phyloP scores from a whole-genome alignment of 768 basidiomycete species.

The Xerocomellus intermedius region DNA sequence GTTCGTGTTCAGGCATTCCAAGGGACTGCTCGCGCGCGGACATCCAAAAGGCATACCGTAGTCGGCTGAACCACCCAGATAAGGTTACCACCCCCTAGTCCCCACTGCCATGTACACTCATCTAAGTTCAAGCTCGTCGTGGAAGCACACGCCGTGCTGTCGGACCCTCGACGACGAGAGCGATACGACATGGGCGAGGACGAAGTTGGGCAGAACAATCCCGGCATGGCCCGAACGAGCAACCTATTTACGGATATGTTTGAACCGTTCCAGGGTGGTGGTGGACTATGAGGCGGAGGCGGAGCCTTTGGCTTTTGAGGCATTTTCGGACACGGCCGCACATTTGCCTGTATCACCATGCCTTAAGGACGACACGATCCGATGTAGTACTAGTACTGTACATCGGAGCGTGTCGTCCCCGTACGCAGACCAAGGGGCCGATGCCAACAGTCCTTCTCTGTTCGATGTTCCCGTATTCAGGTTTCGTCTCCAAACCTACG shows the following conservation, averaged over 20 bases:
- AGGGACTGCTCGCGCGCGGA: slow-evolving; percentile 65
- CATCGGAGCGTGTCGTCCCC: too few relatives aligned
- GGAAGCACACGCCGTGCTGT: slow-evolving; percentile 80
- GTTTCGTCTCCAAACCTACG: too few relatives aligned
- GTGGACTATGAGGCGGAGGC: slow-evolving; percentile 28
- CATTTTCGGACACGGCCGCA: too few relatives aligned
- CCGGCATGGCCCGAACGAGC: slow-evolving; percentile 41
- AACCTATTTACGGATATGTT: slow-evolving; percentile 63
- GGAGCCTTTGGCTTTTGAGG: slow-evolving; percentile 7
- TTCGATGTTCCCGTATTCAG: too few relatives aligned
- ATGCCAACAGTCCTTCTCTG: too few relatives aligned
- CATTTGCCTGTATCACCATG: too few relatives aligned
- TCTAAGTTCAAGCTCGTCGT: slow-evolving; percentile 84
- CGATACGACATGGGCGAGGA: slow-evolving; percentile 84
- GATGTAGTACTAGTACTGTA: too few relatives aligned
- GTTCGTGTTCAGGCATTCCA: slow-evolving; percentile 30
- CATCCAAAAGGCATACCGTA: slow-evolving; percentile 92
- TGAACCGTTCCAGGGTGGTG: slow-evolving; percentile 55
- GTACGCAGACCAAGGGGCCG: too few relatives aligned
- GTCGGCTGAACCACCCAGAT: slow-evolving; percentile 77
- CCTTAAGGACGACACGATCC: too few relatives aligned
- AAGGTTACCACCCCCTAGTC: slow-evolving; percentile 45
- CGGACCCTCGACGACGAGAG: slow-evolving; percentile 67
- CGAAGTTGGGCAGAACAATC: slow-evolving; percentile 61
- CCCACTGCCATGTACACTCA: slow-evolving; percentile 2